Conservation (phyloP, 1,284 basidiomycete species). For the Albatrellus sp. region DNA sequence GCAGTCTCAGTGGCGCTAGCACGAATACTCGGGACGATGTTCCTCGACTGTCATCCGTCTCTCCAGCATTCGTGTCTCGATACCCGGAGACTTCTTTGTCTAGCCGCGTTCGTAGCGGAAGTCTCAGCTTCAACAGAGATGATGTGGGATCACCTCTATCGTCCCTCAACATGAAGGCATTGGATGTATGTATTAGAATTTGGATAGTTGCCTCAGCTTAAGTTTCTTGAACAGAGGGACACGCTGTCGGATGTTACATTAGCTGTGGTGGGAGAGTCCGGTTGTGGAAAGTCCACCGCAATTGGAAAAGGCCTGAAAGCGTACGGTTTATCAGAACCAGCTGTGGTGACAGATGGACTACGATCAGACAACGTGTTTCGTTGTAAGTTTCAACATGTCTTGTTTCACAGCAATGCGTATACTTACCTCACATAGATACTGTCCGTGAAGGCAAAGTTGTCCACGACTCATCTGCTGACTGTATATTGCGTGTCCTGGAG, state of each 20-base stretch:
- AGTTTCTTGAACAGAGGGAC: conserved; percentile 4
- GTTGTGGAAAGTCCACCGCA: conserved; percentile 62
- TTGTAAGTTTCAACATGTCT: conserved; percentile 13
- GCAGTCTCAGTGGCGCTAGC: conserved; percentile 18
- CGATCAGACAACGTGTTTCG: conserved; percentile 13
- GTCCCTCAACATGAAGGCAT: background rate
- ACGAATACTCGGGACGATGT: conserved; percentile 24
- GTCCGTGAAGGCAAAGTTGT: conserved; percentile 33
- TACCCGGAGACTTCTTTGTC: background rate
- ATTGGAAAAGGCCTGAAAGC: conserved; percentile 56
- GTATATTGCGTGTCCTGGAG: conserved; percentile 42
- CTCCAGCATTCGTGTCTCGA: background rate
- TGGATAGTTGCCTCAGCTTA: conserved; percentile 14
- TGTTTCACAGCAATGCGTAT: background rate
- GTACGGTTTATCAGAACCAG: conserved; percentile 38
- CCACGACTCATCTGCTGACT: conserved; percentile 23
- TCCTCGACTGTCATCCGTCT: conserved; percentile 19
- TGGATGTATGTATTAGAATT: background rate
- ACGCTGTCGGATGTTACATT: conserved; percentile 31
- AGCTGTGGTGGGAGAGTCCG: conserved; percentile 52
- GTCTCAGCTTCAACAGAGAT: conserved; percentile 18
- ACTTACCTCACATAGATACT: conserved; percentile 26
- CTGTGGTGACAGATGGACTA: conserved; percentile 20
- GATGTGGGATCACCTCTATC: too few relatives aligned
- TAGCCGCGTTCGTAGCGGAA: conserved; percentile 34